Base-by-base conservation (phyloP, 2,329 filamentous ascomycete genomes). In the Acarospora socialis region DNA sequence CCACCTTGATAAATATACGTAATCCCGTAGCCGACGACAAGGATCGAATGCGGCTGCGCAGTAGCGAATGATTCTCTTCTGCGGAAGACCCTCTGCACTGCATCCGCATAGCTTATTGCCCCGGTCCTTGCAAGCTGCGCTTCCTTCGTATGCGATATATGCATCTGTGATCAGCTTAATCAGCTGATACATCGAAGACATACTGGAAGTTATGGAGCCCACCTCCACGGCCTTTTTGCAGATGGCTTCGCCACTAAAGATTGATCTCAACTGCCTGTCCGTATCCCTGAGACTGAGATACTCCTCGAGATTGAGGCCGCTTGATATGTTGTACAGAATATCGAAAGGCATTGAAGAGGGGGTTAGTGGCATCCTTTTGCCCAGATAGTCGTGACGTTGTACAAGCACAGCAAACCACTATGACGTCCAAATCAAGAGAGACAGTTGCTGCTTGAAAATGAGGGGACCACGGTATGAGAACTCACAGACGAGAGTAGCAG, bases 1-100 rank as follows among this genome's bases (percentile, higher is more conserved):
- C 78, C 76, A 35, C 71, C 63, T 12, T 60, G 57, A 47, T 78
- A 82, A 2, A 73, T 50, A 50, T 76, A 81, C 3, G 62, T 59
- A 15, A 71, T 65, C 3, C 66, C 74, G 32, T 70, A 57, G 3
- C 66, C 77, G 19, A 82, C 47, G 0, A 74, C 56, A 2, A 65
- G 66, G 10, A 68, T 66, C 0, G 69, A 63, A 46, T 71, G 82
- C 0, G 80, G 80, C 19, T 61, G 54, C 4, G 73, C 74, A 14
- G 60, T 63, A 3, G 71, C 62, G 28, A 80, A 57, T 14, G 78
- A 73, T 31, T 67, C 53, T 32, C 67, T 63, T 29, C 73, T 61
- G 46, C 77, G 75, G 38, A 70, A 67, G 7, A 77, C 57, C 27
- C 66, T 60, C n/a, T 70, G 63, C 12, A 82, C 50, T 1, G 68